Evolutionary conservation across 768 basidiomycete genomes (phyloP).

Genomic region (Leucosporidium creatinivorum): DNA sequence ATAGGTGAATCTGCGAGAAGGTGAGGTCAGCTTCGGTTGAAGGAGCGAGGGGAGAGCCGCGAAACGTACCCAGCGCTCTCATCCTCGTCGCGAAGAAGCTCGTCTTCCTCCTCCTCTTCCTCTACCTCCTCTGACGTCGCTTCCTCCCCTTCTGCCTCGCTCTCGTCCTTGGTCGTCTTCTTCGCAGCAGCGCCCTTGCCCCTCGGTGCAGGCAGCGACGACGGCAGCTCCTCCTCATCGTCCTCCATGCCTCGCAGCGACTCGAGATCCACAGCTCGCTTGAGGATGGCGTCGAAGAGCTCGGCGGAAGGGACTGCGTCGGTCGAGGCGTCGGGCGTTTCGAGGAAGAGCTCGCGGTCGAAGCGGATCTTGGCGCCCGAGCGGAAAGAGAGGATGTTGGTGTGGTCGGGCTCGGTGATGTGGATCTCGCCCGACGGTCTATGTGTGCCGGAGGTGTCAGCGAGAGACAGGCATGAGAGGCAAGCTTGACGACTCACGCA

Average conservation of each 20-base stretch:
- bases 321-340: neutral
- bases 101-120: neutral
- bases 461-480: neutral
- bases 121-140: too few relatives aligned
- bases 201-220: neutral
- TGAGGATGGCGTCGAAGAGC: neutral
- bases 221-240: neutral
- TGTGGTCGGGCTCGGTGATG: neutral
- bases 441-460: neutral
- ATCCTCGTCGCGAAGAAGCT: neutral
- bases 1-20: neutral
- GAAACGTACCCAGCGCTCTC: neutral
- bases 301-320: neutral
- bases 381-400: neutral
- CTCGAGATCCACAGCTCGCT: neutral
- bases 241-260: neutral
- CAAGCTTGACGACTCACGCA: neutral
- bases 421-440: neutral
- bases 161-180: too few relatives aligned
- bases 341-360: neutral
- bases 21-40: neutral
- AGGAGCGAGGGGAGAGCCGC: neutral
- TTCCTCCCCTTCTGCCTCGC: too few relatives aligned
- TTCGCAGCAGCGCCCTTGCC: neutral
- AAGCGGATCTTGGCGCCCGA: neutral